Base-by-base conservation (phyloP, 2,329 filamentous ascomycete genomes). In the Ophiostoma himal-ulmi region DNA sequence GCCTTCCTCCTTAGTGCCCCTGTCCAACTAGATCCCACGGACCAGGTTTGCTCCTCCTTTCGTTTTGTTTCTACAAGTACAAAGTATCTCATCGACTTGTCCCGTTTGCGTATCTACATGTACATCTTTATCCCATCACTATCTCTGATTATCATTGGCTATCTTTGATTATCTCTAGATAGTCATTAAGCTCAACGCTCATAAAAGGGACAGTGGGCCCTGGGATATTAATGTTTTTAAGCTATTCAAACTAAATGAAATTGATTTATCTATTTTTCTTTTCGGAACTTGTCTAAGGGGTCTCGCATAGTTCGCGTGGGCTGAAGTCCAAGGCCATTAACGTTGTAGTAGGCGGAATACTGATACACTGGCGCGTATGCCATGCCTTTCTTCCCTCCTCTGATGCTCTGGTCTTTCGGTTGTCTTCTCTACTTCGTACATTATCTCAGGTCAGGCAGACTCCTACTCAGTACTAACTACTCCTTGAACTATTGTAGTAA, bases 101-200 rank as follows among this genome's bases (percentile, higher is more conserved):
- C n/a, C 14, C 22, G 52, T 26, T 57, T 26, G 48, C 5, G 52
- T 57, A 57, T 30, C 52, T 54, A 22, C 44, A 39, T 10, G 41
- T 44, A 44, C 11, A 44, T 44, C 41, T 14, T n/a, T n/a, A n/a
- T 1, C 26, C 52, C 52, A 57, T 57, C 52, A 30, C 52, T 57
- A 57, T 57, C 44, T 48, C 44, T 39, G 3, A 13, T 13, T 39
- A 39, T 39, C 8, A 3, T 13, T 48, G n/a, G 44, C 20, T 48
- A 48, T 48, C 5, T 48, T 48, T 20, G 8, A 6, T 20, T 48
- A 48, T 48, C 44, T n/a, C 44, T 2, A 48, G 11, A 17, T 48
- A 48, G n/a, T 48, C 52, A 30, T 57, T 26, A 57, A 57, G n/a
- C 22, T 57, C 52, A 57, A 57, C 52, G 52, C 52, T 57, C 52